Conservation (phyloP, 2,329 filamentous ascomycete species). For the Colletotrichum agaves region DNA sequence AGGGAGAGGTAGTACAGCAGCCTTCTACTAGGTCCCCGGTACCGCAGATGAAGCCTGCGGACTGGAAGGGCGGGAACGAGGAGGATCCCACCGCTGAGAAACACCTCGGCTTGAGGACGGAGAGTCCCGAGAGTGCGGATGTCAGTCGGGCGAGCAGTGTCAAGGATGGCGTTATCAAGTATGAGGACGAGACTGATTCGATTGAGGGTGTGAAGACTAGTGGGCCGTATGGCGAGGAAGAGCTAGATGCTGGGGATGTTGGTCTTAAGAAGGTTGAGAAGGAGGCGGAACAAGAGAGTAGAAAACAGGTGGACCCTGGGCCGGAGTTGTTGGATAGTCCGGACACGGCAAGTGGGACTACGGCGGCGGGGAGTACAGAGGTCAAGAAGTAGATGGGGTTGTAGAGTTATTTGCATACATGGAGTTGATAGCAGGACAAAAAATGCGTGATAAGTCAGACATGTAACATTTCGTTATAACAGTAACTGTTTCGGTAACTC, state of each 20-base stretch:
- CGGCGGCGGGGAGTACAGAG: conserved; percentile 14
- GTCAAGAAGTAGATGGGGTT: conserved; percentile 4
- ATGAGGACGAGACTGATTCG: conserved; percentile 39
- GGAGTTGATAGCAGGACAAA: not conserved
- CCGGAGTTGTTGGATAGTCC: conserved; percentile 22
- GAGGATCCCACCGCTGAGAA: conserved; percentile 64
- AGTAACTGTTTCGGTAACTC: no score
- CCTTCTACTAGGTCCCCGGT: conserved; percentile 75
- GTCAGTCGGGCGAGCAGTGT: conserved; percentile 81
- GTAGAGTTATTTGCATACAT: not conserved
- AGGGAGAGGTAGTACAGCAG: conserved; percentile 60
- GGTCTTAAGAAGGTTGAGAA: conserved; percentile 7
- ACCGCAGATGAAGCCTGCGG: conserved; percentile 73
- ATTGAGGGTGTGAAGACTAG: conserved; percentile 50
- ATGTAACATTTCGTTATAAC: no score
- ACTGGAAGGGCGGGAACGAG: conserved; percentile 75
- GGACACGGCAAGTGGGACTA: conserved; percentile 31
- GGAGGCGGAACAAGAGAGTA: not conserved
- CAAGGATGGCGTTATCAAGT: conserved; percentile 49
- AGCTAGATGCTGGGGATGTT: conserved; percentile 40
- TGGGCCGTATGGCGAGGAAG: conserved; percentile 49
- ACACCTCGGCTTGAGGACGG: conserved; percentile 74
- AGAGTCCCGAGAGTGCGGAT: conserved; percentile 71
- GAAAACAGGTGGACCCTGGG: conserved; percentile 14
- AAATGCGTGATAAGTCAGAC: no score